Base-by-base conservation (phyloP, 306 rosid genomes). In the Cucurbita argyrosperma region DNA sequence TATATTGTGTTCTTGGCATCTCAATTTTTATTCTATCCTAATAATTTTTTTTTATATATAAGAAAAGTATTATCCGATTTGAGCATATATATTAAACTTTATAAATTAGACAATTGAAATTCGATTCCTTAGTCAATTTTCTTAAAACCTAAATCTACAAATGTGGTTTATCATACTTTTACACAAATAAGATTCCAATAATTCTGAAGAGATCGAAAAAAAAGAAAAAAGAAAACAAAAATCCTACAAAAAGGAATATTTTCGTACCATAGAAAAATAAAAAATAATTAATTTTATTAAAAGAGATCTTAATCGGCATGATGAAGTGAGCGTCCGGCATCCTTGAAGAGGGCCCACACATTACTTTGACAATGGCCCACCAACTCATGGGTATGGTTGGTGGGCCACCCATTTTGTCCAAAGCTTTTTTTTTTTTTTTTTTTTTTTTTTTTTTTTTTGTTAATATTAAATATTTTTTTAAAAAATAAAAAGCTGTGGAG, bases 351-450 rank as follows among this genome's bases (percentile, higher is more conserved):
- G 73, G 40, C 21, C 73, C 73, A 68, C 57, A 47, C 12, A 23
- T 68, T 46, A 68, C 13, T 56, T 68, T 47, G 73, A 68, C 73
- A 68, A 23, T 21, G 73, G 73, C 73, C 73, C 73, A 68, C 73
- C 42, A 68, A 68, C 73, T 68, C 56, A 73, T 73, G 62, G 76
- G 67, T 55, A 40, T 42, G 67, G 53, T 43, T 73, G 8, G 76
- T 73, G 76, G 76, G 76, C 53, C 76, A 39, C 13, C 73, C 55
- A 12, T 68, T 47, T 46, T 68, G 55, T 26, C 56, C 56, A 45
- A 68, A 73, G 38, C 21, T 19, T 19, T 3, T 7, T 37, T 53
- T 51, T 71, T 67, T 10, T 47, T 68, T 68, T 46, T 47, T 30
- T 3, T 21, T 21, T 21, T 6, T 14, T 6, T 59, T 23, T 11